Percentiles rank a stretch among this genome's conserved stretches.
Conservation (phyloP, 75 land plant genomes). For the Adiantum capillusveneris region DNA sequence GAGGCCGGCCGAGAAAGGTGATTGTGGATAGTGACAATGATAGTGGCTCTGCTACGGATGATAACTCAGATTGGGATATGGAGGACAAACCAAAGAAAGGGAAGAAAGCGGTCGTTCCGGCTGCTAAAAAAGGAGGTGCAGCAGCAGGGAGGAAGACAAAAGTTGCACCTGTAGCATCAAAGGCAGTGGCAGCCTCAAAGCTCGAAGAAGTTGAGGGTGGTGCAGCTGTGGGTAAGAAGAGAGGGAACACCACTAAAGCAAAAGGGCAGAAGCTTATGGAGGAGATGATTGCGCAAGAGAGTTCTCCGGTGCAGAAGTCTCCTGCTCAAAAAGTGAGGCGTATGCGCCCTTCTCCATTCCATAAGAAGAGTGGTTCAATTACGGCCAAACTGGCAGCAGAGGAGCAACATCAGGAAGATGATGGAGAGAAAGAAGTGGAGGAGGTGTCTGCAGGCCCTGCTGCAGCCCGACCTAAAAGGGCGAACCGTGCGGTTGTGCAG, state of each 20-base stretch:
- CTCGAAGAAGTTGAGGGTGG: constrained; percentile 25
- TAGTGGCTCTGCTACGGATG: constrained; percentile 15
- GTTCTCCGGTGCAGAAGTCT: constrained; percentile 23
- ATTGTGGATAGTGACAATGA: constrained; percentile 21
- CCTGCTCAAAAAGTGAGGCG: constrained; percentile 90
- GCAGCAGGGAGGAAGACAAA: constrained; percentile 19
- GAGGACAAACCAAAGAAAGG: constrained; percentile 10
- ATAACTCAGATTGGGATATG: constrained; percentile 27
- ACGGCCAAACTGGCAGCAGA: constrained; percentile 18
- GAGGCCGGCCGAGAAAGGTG: background rate
- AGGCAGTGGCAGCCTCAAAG: constrained; percentile 12
- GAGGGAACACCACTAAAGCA: constrained; percentile 20
- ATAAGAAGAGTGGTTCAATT: constrained; percentile 84
- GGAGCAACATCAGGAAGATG: background rate
- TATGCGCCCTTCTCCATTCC: constrained; percentile 82
- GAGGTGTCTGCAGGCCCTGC: constrained; percentile 15
- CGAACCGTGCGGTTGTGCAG: constrained; percentile 19
- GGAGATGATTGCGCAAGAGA: constrained; percentile 33
- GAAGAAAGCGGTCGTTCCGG: no score
- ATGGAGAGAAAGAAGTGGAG: constrained; percentile 1
- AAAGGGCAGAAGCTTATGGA: constrained; percentile 46
- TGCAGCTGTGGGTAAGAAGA: constrained; percentile 3
- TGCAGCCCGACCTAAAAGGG: constrained; percentile 49
- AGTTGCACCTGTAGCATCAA: constrained; percentile 25
- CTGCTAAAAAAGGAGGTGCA: background rate